These are phyloP conservation scores for Hibiscus tridactylites DNA, from an alignment of 345 rosid species.

Conservation along the genomic window DNA sequence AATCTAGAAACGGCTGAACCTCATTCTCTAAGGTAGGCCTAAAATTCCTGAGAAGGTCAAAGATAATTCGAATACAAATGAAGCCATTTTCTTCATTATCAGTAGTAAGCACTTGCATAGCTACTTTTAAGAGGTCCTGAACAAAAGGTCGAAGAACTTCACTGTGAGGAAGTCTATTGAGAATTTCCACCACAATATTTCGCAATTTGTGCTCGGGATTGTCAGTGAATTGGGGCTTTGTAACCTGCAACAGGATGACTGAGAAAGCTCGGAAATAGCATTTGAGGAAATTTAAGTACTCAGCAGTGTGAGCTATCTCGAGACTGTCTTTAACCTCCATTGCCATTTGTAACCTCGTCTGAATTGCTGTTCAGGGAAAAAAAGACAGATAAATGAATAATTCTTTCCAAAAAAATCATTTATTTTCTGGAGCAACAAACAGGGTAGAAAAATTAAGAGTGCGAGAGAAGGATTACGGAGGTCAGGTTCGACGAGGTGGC, in stretches of 20 bases:
- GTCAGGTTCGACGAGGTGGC: constrained; percentile 73
- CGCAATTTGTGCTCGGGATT: constrained; percentile 90
- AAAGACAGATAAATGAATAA: neutral
- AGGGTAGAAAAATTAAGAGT: constrained; percentile 1
- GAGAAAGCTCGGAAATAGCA: constrained; percentile 96
- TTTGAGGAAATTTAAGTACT: constrained; percentile 85
- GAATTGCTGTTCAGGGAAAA: constrained; percentile 46
- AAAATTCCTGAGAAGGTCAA: constrained; percentile 89
- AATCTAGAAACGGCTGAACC: constrained; percentile 94
- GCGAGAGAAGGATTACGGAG: constrained; percentile 34
- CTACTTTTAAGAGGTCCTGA: constrained; percentile 91
- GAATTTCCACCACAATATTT: constrained; percentile 85
- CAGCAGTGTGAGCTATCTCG: constrained; percentile 97
- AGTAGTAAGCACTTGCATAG: constrained; percentile 91
- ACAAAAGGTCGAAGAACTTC: constrained; percentile 98
- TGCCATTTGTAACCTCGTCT: constrained; percentile 73
- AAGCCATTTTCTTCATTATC: constrained; percentile 96
- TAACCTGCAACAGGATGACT: constrained; percentile 55
- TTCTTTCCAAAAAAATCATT: neutral
- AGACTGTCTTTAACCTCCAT: constrained; percentile 96
- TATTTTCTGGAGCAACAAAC: neutral
- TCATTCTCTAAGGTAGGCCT: constrained; percentile 86
- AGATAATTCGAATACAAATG: constrained; percentile 88
- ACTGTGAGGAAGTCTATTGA: constrained; percentile 90
- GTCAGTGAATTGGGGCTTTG: constrained; percentile 76